These are phyloP conservation scores for Cordyceps javanica DNA, from an alignment of 2,329 filamentous ascomycete genomes.

Conservation along the genomic window DNA sequence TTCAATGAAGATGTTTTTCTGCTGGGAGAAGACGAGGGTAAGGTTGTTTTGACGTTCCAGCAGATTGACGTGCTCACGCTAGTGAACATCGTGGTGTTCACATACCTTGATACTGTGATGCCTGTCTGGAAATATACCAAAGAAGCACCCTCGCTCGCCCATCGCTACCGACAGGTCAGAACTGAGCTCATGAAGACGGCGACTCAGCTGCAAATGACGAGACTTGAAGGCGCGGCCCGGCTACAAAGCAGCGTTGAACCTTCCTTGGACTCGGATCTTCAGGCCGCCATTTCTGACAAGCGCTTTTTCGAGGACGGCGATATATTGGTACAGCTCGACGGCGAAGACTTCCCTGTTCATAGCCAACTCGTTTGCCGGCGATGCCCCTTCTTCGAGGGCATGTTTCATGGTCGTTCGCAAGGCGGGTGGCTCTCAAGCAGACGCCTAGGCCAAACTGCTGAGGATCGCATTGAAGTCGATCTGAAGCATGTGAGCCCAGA, in stretches of 20 bases:
- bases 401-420: slow-evolving; percentile 82
- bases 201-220: slow-evolving; percentile 60
- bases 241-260: slow-evolving; percentile 61
- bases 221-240: slow-evolving; percentile 71
- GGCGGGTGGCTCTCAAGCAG: slow-evolving; percentile 78
- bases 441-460: slow-evolving; percentile 35
- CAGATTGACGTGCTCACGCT: slow-evolving; percentile 70
- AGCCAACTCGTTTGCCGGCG: slow-evolving; percentile 73
- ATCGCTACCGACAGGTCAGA: slow-evolving; percentile 72
- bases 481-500: slow-evolving; percentile 70
- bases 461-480: slow-evolving; percentile 61
- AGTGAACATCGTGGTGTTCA: slow-evolving; percentile 71
- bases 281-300: slow-evolving; percentile 59
- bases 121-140: slow-evolving; percentile 82
- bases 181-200: slow-evolving; percentile 85
- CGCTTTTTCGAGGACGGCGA: slow-evolving; percentile 75
- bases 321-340: slow-evolving; percentile 70
- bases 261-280: slow-evolving; percentile 64
- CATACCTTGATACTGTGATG: slow-evolving; percentile 73
- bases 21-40: slow-evolving; percentile 37
- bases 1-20: slow-evolving; percentile 23
- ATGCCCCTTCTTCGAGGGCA: slow-evolving; percentile 85
- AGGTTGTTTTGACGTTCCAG: slow-evolving; percentile 57
- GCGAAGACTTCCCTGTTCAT: slow-evolving; percentile 66
- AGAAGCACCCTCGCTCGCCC: slow-evolving; percentile 57